Evolutionary conservation across 1,139 yeast species (phyloP), one percentile per base, ranked within the genome.

Genomic region (Taphrina sp.): DNA sequence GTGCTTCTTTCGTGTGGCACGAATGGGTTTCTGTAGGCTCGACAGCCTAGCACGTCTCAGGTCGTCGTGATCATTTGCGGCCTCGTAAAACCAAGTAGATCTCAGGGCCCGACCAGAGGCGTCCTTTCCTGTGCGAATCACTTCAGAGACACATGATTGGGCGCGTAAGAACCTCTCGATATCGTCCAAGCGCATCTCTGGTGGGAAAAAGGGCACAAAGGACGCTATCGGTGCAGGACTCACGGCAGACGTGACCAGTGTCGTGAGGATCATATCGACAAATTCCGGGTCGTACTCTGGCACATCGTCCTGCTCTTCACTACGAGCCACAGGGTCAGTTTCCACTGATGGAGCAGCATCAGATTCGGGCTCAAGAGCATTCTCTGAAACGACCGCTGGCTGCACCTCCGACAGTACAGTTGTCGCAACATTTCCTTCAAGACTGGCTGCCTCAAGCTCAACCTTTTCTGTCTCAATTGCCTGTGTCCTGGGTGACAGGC

Each of bases 161-260:
- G 33, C 28, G 3, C 54, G 43, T 10, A 49, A 31, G 24, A 49
- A 39, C 10, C 14, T 14, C 26, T 49, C 54, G 19, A 49, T 49
- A 17, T 14, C 34, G 1, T 22, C 33, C 3, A 24, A 8, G 17
- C 20, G 5, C 14, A 41, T 49, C 7, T n/a, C 17, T 12, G 44
- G 46, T 8, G 54, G 54, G 46, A 49, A 49, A 34, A 49, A 49
- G 20, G 54, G 54, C 10, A 36, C 26, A 20, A 49, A 33, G 33
- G 26, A 38, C 5, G 54, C 10, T 12, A 39, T 33, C 5, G 54
- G 54, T 14, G 54, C 38, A 5, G 54, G 46, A 26, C 34, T 39
- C 29, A 39, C 34, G 17, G 43, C 29, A 3, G 54, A 49, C 12
- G 46, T 38, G 3, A 46, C 54, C 26, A 49, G 33, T 3, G 39